Conservation (phyloP, 2,329 filamentous ascomycete species). For the Fusarium bulbicola region DNA sequence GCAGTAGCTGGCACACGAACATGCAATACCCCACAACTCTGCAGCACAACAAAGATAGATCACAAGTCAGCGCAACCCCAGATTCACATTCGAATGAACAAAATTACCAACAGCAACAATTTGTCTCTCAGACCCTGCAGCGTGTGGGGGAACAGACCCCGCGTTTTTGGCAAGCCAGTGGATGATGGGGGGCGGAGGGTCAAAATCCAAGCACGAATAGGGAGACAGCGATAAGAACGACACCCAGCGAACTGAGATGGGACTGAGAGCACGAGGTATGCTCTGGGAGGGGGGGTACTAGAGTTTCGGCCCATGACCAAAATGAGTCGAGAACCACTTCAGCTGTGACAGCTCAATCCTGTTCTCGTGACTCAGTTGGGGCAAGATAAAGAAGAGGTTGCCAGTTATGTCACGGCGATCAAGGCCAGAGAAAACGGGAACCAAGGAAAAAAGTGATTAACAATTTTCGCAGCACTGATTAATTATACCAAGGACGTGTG, state of each 20-base stretch:
- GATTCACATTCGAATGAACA: slow-evolving; percentile 1
- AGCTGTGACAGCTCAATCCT: slow-evolving; percentile 25
- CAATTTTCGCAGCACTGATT: background rate
- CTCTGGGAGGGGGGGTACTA: slow-evolving; percentile 24
- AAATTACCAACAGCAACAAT: slow-evolving; percentile 17
- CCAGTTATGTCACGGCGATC: slow-evolving; percentile 54
- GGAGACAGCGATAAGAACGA: slow-evolving; percentile 38
- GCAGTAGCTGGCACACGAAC: background rate
- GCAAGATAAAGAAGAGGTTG: slow-evolving; percentile 1
- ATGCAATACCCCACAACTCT: slow-evolving; percentile 3
- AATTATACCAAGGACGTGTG: background rate
- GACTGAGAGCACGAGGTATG: slow-evolving; percentile 33
- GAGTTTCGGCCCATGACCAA: slow-evolving; percentile 30
- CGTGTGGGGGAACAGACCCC: slow-evolving; percentile 39
- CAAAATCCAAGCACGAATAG: slow-evolving; percentile 33
- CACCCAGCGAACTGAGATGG: slow-evolving; percentile 13
- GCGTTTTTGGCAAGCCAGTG: slow-evolving; percentile 37
- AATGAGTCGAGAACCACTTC: slow-evolving; percentile 32
- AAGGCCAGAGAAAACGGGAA: slow-evolving; percentile 39
- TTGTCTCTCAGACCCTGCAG: slow-evolving; percentile 35
- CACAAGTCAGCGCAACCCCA: slow-evolving; percentile 1
- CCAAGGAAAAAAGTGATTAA: slow-evolving; percentile 11
- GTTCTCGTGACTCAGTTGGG: slow-evolving; percentile 28
- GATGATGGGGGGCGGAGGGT: slow-evolving; percentile 37
- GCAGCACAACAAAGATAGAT: background rate